Evolutionary conservation across 768 basidiomycete genomes (phyloP), one percentile per base, ranked within the genome.

Genomic region (Phlebiopsis gigantea): DNA sequence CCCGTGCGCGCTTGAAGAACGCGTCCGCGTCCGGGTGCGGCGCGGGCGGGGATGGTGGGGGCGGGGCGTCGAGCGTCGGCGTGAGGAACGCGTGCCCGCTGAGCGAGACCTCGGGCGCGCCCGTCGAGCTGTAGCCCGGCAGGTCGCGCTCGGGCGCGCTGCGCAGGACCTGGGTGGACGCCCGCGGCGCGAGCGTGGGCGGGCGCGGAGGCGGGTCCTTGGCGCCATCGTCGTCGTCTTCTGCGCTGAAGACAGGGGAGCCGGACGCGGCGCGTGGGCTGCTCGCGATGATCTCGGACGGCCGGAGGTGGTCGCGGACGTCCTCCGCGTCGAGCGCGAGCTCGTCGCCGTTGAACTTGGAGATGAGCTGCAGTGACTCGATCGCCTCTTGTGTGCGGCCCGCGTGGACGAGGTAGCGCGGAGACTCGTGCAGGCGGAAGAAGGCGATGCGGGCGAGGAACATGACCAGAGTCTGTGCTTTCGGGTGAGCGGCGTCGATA

Each of bases 401-500:
- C 0, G 90, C 86, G 46, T 93, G 87, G 4, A 96, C 93, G 57
- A 99, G 86, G 67, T 87, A 98, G 22, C 93, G 84, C 1, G 97
- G 94, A 0, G 93, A 95, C 71, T 99, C 96, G 69, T 98, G 88
- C 5, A 99, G 74, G 19, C 87, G 84, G 79, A 98, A 97, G 69
- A 98, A 85, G 9, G 88, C 73, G 56, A 95, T 90, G 17, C 97
- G 89, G 10, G 85, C 85, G 28, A 90, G 66, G 68, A 93, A 94
- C 89, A 98, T 95, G 1, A 75, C 71, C 6, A 94, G 73, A 7
- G 93, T 97, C 95, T 98, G 64, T 30, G 12, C 4, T 39, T 15
- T 24, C 24, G 21, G 4, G 31, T 31, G 19, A 49, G 46, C 28
- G 31, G 15, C 29, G 7, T 17, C n/a, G 7, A 29, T 30, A 30